Percentiles rank a stretch among this genome's conserved stretches.
These are phyloP conservation scores for Penicillium sp. DNA, from an alignment of 2,329 filamentous ascomycete species.

Conservation along the genomic window DNA sequence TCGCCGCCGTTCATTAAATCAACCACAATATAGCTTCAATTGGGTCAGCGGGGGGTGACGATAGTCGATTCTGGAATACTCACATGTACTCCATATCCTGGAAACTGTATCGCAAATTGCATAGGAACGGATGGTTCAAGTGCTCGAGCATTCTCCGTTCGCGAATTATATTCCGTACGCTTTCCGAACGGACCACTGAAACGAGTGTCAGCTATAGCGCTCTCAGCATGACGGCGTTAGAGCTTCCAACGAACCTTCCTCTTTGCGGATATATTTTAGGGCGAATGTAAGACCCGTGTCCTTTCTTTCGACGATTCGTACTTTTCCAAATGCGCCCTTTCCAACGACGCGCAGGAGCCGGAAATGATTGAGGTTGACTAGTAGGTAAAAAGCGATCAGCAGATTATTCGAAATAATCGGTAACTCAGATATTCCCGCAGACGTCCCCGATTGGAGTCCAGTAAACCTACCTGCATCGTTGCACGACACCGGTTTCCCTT, in stretches of 20 bases:
- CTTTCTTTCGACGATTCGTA: constrained; percentile 96
- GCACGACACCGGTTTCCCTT: constrained; percentile 89
- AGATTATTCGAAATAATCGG: constrained; percentile 7
- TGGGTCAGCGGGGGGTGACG: constrained; percentile 23
- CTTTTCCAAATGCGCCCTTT: constrained; percentile 97
- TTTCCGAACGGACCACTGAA: constrained; percentile 92
- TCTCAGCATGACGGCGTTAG: neutral
- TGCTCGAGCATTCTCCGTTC: constrained; percentile 98
- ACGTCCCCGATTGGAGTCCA: constrained; percentile 8
- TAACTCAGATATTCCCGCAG: neutral
- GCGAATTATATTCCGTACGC: constrained; percentile 95
- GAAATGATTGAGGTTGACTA: constrained; percentile 97
- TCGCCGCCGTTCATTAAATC: constrained; percentile 98
- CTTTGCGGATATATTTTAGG: constrained; percentile 96
- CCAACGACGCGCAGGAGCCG: constrained; percentile 91
- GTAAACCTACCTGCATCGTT: constrained; percentile 81
- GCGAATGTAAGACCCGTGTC: constrained; percentile 93
- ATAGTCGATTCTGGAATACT: constrained; percentile 32
- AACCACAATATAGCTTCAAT: constrained; percentile 79
- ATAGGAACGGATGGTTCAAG: constrained; percentile 95
- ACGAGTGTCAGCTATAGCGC: constrained; percentile 14
- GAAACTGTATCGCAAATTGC: constrained; percentile 97
- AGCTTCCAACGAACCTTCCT: constrained; percentile 65
- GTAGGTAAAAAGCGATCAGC: constrained; percentile 16
- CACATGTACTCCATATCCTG: constrained; percentile 99